Percentiles rank a stretch among this genome's conserved stretches.
Evolutionary conservation across 306 rosid genomes (phyloP).

Genomic region (Trichosanthes truncata): DNA sequence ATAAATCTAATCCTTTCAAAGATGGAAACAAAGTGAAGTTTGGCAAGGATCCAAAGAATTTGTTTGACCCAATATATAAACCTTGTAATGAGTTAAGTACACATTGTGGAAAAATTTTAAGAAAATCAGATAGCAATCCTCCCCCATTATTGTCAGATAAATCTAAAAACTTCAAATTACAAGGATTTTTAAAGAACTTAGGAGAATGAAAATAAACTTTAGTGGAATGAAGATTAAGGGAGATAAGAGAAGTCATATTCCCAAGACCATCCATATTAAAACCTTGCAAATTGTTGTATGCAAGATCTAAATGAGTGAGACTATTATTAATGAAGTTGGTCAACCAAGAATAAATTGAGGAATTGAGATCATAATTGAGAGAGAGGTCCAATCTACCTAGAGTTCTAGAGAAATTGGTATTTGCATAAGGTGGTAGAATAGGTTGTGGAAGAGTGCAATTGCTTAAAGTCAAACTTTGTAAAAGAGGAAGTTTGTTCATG

Average conservation of each 20-base stretch:
- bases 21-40: background rate
- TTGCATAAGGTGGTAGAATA: no score
- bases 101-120: background rate
- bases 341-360: background rate
- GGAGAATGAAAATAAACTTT: background rate
- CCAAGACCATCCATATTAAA: background rate
- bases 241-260: background rate
- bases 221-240: background rate
- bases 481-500: no score
- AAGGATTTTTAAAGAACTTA: background rate
- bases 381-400: background rate
- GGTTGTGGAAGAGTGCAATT: no score
- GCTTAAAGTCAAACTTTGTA: no score
- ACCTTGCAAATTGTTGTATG: background rate
- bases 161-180: background rate
- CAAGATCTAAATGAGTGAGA: background rate
- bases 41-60: background rate
- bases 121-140: background rate
- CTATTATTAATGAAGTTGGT: background rate
- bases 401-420: background rate
- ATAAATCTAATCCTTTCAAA: background rate
- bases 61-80: background rate
- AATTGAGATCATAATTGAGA: background rate
- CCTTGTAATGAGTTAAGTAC: background rate
- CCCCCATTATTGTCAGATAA: background rate